These are phyloP conservation scores for Metschnikowia matae DNA, from an alignment of 805 yeast genomes.

Conservation along the genomic window DNA sequence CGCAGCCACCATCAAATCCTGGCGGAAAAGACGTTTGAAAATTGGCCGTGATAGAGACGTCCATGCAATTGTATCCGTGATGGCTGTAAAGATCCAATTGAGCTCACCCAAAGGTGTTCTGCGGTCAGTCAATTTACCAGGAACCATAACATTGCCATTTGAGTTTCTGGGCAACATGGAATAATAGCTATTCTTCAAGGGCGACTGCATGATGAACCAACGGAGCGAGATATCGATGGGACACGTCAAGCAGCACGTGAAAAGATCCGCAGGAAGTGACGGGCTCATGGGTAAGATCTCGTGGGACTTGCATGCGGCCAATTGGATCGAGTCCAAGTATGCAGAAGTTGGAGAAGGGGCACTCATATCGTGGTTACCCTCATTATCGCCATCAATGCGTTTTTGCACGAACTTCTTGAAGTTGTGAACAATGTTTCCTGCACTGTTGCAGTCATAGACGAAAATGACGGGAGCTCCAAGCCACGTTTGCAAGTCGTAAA, in stretches of 20 bases:
- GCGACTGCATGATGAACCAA: constrained; percentile 86
- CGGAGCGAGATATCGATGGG: constrained; percentile 92
- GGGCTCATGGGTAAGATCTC: constrained; percentile 92
- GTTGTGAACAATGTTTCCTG: constrained; percentile 88
- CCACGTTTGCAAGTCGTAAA: constrained; percentile 96
- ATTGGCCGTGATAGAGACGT: constrained; percentile 81
- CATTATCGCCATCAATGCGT: constrained; percentile 81
- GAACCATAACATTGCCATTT: constrained; percentile 63
- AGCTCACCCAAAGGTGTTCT: constrained; percentile 94
- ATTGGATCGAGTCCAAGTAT: constrained; percentile 82
- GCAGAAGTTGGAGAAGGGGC: constrained; percentile 63
- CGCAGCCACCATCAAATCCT: constrained; percentile 95
- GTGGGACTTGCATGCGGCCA: constrained; percentile 87
- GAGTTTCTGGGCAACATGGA: constrained; percentile 43
- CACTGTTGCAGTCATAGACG: constrained; percentile 91
- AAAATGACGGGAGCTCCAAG: constrained; percentile 95
- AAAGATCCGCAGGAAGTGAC: constrained; percentile 90
- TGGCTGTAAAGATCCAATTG: constrained; percentile 97
- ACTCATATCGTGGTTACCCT: constrained; percentile 45
- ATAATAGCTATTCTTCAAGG: constrained; percentile 51
- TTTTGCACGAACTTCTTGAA: constrained; percentile 88
- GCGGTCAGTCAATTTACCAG: constrained; percentile 88
- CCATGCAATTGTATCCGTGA: constrained; percentile 98
- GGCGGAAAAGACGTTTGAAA: constrained; percentile 87
- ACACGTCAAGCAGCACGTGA: constrained; percentile 91